Base-by-base conservation (phyloP, 768 basidiomycete genomes). In the Obba rivulosa region DNA sequence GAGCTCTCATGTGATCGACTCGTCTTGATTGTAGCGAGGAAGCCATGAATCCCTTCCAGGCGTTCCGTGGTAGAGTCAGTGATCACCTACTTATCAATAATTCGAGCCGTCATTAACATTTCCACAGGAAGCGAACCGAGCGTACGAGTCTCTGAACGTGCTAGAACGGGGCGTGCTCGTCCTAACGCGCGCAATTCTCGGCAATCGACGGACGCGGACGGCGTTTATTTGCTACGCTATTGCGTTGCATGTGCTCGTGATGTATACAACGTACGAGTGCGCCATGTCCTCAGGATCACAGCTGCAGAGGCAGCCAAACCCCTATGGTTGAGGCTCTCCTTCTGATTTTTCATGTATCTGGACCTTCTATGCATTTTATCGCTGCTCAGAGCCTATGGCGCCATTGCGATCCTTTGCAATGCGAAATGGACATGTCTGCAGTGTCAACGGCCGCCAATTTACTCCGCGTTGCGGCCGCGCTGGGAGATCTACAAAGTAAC, bases 31-130 rank as follows among this genome's bases (percentile, higher is more conserved):
- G 20, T 38, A 63, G 62, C 61, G 95, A 98, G 62, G 90, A 96
- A 67, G 82, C 90, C 45, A 92, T 98, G 82, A 98, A 99, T 61
- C 95, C 96, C 0, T 99, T 99, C 62, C 94, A 97, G 66, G 92
- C 87, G 7, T 98, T 99, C 76, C 82, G 92, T 53, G 92, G 95
- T 1, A 75, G 92, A 65, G 95, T 96, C 58, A 56, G 92, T 79
- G 5, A 3, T 17, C 3, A 17, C 41, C 24, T 38, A 14, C 23
- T 13, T 37, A 23, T 14, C 1, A 14, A 8, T 45, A 24, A 40
- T 56, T 14, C 17, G 22, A 4, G n/a, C 20, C n/a, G n/a, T 37
- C 54, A 39, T n/a, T 17, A n/a, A 20, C 35, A 35, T 21, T 34
- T 48, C 34, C 53, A 38, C 62, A 98, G 95, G 96, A 98, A 72